Percentiles rank a stretch among this genome's conserved stretches.
Evolutionary conservation across 1,284 basidiomycete species (phyloP).

Genomic region (Wallemia ichthyophaga): DNA sequence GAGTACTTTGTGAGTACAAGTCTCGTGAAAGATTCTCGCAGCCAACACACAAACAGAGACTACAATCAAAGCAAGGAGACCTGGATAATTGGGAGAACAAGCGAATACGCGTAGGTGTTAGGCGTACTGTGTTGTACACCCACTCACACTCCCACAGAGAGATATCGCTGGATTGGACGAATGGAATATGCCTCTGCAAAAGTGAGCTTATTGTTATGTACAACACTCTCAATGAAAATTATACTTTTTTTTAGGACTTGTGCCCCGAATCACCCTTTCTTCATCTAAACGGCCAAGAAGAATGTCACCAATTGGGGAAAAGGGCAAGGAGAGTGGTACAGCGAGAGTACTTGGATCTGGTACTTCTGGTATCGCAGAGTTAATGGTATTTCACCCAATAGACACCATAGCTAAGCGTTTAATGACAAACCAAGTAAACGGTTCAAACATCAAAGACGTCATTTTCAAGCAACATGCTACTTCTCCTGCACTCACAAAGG

Average conservation of each 20-base stretch:
- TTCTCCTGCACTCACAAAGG: constrained; percentile 35
- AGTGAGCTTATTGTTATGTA: background rate
- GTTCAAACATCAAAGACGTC: constrained; percentile 33
- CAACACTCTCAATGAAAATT: no score
- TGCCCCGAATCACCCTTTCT: background rate
- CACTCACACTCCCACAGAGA: background rate
- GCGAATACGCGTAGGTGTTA: background rate
- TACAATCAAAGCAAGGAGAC: background rate
- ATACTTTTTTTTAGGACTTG: no score
- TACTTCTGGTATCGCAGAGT: constrained; percentile 78
- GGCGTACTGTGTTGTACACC: background rate
- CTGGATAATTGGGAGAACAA: constrained; percentile 1
- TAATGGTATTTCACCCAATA: constrained; percentile 62
- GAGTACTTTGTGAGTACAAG: constrained; percentile 69
- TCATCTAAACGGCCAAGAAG: constrained; percentile 21
- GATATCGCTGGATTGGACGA: background rate
- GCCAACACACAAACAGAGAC: background rate
- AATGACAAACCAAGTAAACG: constrained; percentile 69
- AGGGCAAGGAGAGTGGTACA: constrained; percentile 56
- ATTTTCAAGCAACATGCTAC: constrained; percentile 63
- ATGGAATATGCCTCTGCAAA: background rate
- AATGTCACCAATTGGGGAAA: no score
- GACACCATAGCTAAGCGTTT: constrained; percentile 90
- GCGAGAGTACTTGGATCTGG: constrained; percentile 81
- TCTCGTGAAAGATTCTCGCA: background rate